A percentile compares a stretch with the other conserved stretches of the same genome.
phyloP scores from a whole-genome alignment of 2,329 filamentous ascomycete species.

The Thelonectria discophora region DNA sequence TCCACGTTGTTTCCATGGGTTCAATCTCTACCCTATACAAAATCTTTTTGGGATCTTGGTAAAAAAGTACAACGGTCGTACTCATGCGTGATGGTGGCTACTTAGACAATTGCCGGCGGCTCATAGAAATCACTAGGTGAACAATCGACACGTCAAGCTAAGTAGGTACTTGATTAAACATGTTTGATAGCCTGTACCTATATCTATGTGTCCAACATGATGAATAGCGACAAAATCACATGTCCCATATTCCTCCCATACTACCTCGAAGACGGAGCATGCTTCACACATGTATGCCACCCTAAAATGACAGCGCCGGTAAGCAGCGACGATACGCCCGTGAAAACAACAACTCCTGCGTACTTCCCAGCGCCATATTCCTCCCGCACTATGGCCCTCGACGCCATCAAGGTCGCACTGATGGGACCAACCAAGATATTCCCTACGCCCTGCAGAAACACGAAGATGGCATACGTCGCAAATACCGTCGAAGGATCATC shows the following conservation, averaged over 20 bases:
- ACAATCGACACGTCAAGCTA: too few relatives aligned
- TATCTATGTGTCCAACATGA: too few relatives aligned
- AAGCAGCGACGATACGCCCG: neutral
- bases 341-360: slow-evolving; percentile 5
- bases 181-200: too few relatives aligned
- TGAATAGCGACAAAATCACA: too few relatives aligned
- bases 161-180: too few relatives aligned
- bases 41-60: too few relatives aligned
- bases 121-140: too few relatives aligned
- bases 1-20: neutral
- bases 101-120: too few relatives aligned
- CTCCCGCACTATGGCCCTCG: neutral
- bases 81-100: too few relatives aligned
- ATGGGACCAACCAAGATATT: slow-evolving; percentile 31
- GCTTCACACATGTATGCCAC: neutral
- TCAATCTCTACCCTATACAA: too few relatives aligned
- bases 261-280: neutral
- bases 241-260: neutral
- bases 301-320: slow-evolving; percentile 3
- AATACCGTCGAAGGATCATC: slow-evolving; percentile 22
- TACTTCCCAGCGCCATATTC: slow-evolving; percentile 10
- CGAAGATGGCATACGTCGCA: slow-evolving; percentile 27
- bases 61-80: too few relatives aligned
- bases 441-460: slow-evolving; percentile 31
- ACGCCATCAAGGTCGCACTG: slow-evolving; percentile 15